Percentiles rank a stretch among this genome's conserved stretches.
phyloP scores from a whole-genome alignment of 192 early-diverging fungal species.

The Linnemannia hyalina region DNA sequence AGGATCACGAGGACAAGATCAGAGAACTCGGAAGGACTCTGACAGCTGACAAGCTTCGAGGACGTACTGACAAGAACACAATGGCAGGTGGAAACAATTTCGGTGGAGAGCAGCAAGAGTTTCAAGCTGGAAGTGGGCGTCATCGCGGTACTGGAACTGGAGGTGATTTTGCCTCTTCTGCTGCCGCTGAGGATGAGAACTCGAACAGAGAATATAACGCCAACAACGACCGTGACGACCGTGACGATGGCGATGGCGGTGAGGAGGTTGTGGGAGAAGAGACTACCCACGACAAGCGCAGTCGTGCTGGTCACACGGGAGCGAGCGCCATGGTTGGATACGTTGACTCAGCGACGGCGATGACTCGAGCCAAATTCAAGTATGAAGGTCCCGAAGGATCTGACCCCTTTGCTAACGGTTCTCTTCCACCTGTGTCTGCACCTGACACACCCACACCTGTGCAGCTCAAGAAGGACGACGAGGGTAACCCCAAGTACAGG shows the following conservation, averaged over 20 bases:
- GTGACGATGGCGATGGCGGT: not conserved
- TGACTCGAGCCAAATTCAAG: constrained; percentile 14
- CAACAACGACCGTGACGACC: not conserved
- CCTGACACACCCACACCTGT: not conserved
- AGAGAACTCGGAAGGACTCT: not conserved
- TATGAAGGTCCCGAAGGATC: not conserved
- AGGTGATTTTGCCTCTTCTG: not conserved
- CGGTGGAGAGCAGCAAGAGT: not conserved
- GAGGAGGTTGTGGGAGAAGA: not conserved
- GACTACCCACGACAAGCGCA: not conserved
- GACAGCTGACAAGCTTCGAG: not conserved
- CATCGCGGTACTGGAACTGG: not conserved
- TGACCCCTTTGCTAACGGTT: not conserved
- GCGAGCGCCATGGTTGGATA: constrained; percentile 15
- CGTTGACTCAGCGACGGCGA: not conserved
- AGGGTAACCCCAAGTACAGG: not conserved
- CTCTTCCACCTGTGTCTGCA: not conserved
- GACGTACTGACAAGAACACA: not conserved
- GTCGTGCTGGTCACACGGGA: not conserved
- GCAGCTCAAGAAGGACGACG: no score
- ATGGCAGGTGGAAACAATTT: not conserved
- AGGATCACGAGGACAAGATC: not conserved
- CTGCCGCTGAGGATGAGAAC: no score
- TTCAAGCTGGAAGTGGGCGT: not conserved
- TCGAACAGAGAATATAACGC: no score